A percentile compares a stretch with the other conserved stretches of the same genome.
phyloP scores from a whole-genome alignment of 208 protist species.

The Trypanosoma mega region DNA sequence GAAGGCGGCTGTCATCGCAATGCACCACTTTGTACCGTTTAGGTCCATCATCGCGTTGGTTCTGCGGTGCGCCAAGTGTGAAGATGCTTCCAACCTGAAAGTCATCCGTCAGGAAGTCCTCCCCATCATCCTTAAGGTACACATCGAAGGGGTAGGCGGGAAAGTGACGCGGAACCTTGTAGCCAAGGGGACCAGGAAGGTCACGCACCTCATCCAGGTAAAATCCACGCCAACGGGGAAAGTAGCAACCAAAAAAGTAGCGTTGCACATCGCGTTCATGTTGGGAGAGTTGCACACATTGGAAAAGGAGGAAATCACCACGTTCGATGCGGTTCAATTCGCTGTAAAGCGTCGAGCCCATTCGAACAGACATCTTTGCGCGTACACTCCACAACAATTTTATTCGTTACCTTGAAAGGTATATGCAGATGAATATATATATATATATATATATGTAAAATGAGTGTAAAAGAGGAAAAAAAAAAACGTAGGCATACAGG shows the following conservation, averaged over 20 bases:
- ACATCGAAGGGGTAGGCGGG: conserved; percentile 83
- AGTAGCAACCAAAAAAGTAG: conserved; percentile 90
- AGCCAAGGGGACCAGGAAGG: conserved; percentile 78
- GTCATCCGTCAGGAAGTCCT: conserved; percentile 81
- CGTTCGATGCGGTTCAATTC: conserved; percentile 77
- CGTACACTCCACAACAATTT: no score
- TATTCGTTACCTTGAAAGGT: no score
- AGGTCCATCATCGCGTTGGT: conserved; percentile 76
- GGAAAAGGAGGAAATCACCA: conserved; percentile 79
- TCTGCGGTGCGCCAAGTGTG: conserved; percentile 64
- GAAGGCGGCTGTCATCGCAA: conserved; percentile 67
- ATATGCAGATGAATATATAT: no score
- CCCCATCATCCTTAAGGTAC: conserved; percentile 67
- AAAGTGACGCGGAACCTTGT: conserved; percentile 71
- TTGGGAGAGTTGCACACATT: conserved; percentile 76
- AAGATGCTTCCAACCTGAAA: conserved; percentile 76
- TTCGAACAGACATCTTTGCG: conserved; percentile 57
- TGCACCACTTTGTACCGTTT: conserved; percentile 85
- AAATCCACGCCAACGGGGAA: conserved; percentile 87
- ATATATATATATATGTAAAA: no score
- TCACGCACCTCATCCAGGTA: conserved; percentile 90
- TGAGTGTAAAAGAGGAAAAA: no score
- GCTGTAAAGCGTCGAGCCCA: conserved; percentile 82
- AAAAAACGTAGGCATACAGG: no score
- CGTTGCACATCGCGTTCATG: conserved; percentile 65